phyloP scores from a whole-genome alignment of 164 flowering plant genomes.

The Stephania cephalantha region DNA sequence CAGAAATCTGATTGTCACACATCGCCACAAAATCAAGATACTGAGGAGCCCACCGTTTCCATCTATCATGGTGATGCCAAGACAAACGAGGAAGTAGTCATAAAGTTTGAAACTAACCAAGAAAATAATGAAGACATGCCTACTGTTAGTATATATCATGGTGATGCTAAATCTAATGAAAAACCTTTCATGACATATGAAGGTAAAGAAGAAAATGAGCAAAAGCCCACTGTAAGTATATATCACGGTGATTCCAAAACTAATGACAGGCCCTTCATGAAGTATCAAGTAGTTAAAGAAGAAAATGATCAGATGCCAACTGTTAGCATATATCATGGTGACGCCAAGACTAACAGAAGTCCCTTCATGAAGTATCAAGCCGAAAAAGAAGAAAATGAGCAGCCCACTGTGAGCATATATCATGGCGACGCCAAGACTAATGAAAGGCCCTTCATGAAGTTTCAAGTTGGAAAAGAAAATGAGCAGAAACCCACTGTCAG shows the following conservation, averaged over 20 bases:
- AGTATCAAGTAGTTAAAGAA: neutral
- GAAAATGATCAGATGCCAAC: neutral
- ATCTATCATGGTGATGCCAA: too few relatives aligned
- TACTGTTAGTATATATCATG: neutral
- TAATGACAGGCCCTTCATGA: neutral
- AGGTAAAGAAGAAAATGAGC: neutral
- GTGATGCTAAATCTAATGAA: neutral
- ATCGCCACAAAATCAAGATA: too few relatives aligned
- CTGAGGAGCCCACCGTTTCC: too few relatives aligned
- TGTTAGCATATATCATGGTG: too few relatives aligned
- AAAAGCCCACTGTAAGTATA: neutral
- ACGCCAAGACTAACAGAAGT: too few relatives aligned
- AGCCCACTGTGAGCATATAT: neutral
- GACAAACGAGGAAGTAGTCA: neutral
- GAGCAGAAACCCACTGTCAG: neutral
- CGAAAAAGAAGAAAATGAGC: neutral
- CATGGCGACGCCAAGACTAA: too few relatives aligned
- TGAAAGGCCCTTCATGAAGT: too few relatives aligned
- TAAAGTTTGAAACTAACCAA: too few relatives aligned
- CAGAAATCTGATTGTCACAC: neutral
- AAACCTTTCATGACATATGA: neutral
- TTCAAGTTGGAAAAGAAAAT: too few relatives aligned
- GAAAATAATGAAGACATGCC: neutral
- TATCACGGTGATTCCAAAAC: neutral
- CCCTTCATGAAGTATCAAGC: too few relatives aligned